These are phyloP conservation scores for Coniochaeta sp. DNA, from an alignment of 2,329 filamentous ascomycete genomes.

Conservation along the genomic window DNA sequence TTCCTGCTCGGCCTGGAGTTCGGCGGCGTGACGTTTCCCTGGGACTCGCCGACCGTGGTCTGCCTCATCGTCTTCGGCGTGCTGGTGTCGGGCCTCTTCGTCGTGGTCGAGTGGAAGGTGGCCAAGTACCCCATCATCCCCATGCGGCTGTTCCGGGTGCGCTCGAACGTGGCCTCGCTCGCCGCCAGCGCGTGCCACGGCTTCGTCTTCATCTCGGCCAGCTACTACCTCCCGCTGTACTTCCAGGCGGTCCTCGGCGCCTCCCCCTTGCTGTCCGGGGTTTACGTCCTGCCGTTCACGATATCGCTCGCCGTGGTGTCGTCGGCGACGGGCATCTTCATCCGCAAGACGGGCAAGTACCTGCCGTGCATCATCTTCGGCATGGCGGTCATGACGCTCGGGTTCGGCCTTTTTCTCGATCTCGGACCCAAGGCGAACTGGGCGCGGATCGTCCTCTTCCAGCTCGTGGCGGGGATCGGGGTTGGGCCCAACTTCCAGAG, in stretches of 20 bases:
- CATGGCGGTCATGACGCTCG: slow-evolving; percentile 48
- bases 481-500: slow-evolving; percentile 57
- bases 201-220: slow-evolving; percentile 55
- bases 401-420: slow-evolving; percentile 49
- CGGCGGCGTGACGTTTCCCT: slow-evolving; percentile 56
- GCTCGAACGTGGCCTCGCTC: slow-evolving; percentile 52
- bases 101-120: slow-evolving; percentile 56
- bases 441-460: slow-evolving; percentile 42
- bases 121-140: slow-evolving; percentile 65
- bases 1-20: slow-evolving; percentile 63
- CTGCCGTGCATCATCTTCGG: slow-evolving; percentile 46
- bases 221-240: slow-evolving; percentile 69
- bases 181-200: slow-evolving; percentile 35
- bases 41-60: slow-evolving; percentile 54
- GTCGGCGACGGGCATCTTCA: slow-evolving; percentile 31
- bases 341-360: slow-evolving; percentile 51
- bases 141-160: slow-evolving; percentile 47
- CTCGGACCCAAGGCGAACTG: slow-evolving; percentile 43
- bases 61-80: slow-evolving; percentile 56
- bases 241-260: slow-evolving; percentile 61
- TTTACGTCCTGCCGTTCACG: slow-evolving; percentile 57
- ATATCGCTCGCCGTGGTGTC: slow-evolving; percentile 36
- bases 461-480: slow-evolving; percentile 53
- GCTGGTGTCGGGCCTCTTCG: slow-evolving; percentile 39
- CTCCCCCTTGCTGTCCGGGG: slow-evolving; percentile 51